Conservation (phyloP, 208 protist species). For the Acanthamoeba quina region DNA sequence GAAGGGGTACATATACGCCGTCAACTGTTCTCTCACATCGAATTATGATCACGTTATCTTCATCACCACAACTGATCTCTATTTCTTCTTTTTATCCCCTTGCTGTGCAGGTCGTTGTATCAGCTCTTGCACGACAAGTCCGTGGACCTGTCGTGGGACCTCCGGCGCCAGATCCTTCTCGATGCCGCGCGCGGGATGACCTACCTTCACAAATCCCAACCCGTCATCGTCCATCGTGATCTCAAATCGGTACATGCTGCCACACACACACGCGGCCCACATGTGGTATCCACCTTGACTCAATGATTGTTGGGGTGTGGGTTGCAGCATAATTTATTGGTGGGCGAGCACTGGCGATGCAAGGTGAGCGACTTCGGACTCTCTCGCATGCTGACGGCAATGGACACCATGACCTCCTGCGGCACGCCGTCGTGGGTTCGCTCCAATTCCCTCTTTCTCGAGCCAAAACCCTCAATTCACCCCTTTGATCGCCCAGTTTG, state of each 20-base stretch:
- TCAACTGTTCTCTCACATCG: background rate
- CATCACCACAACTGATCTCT: background rate
- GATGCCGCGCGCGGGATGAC: constrained; percentile 61
- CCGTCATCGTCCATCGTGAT: constrained; percentile 67
- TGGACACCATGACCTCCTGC: constrained; percentile 71
- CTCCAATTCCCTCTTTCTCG: background rate
- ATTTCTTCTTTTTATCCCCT: background rate
- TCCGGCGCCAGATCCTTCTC: constrained; percentile 64
- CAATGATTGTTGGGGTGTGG: background rate
- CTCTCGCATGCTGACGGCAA: constrained; percentile 23
- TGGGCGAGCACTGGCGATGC: constrained; percentile 52
- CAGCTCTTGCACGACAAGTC: constrained; percentile 67
- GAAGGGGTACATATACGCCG: background rate
- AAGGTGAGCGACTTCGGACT: constrained; percentile 68
- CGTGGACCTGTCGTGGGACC: constrained; percentile 58
- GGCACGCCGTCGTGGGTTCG: constrained; percentile 68
- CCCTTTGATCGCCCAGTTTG: background rate
- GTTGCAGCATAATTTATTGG: constrained; percentile 58
- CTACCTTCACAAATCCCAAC: constrained; percentile 70
- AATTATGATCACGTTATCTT: background rate
- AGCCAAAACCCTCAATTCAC: background rate
- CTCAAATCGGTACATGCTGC: constrained; percentile 37
- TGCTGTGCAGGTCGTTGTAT: constrained; percentile 7
- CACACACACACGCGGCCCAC: no score
- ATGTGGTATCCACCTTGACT: background rate